Base-by-base conservation (phyloP, 2,329 filamentous ascomycete species). In the Parafenestella ontariensis region DNA sequence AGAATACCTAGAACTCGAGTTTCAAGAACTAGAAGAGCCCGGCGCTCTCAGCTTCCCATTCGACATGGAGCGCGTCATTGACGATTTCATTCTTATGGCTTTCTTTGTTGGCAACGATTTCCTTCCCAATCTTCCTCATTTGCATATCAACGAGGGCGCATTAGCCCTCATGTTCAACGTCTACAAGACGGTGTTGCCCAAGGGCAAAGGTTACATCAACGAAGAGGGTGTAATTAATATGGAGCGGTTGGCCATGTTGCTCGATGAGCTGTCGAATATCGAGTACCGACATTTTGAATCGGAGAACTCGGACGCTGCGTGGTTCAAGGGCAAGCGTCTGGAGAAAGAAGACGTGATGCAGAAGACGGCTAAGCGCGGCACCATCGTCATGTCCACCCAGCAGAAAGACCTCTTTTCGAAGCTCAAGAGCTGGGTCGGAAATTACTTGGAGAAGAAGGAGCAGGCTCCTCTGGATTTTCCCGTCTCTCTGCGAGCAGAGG, bases 101-200 rank as follows among this genome's bases (percentile, higher is more conserved):
- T 99, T 99, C 81, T 99, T 99, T 76, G 92, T 99, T 69, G 95
- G 95, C 73, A 99, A 99, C 77, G 95, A 99, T 84, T 99, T 99
- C 80, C 84, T 99, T 76, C 95, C 95, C 3, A 97, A 99, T 77
- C 83, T 99, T 54, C 96, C 96, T 5, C 91, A 96, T 71, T 79
- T 99, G 62, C 95, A 99, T 77, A 99, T 99, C 78, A 99, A 99
- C 77, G 96, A 99, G 77, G 96, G 95, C 62, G 95, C 96, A 20
- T 81, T 99, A 76, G 91, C 94, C 21, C 89, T 95, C 72, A 99
- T 99, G 95, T 99, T 99, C 76, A 89, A 90, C 71, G 87, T 96
- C 56, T 99, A 99, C 83, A 98, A 98, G 77, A 84, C 89, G 43
- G 87, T 96, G 33, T 81, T 99, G 55, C 93, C 93, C 7, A 87